Percentiles rank a stretch among this genome's conserved stretches.
Conservation (phyloP, 2,329 filamentous ascomycete genomes). For the Fusarium pininemorale region DNA sequence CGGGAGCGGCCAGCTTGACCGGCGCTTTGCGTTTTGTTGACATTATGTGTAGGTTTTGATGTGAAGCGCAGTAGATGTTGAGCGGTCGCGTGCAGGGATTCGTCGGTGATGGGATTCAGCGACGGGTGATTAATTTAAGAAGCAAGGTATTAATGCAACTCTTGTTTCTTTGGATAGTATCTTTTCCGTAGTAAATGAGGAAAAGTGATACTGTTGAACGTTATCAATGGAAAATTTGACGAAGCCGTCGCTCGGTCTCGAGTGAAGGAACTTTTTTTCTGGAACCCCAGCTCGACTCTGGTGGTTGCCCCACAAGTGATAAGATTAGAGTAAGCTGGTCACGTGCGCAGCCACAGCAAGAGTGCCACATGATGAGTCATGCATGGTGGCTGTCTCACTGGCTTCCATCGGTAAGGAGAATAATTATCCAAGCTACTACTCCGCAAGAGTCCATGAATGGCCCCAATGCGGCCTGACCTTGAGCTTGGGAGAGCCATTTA, state of each 20-base stretch:
- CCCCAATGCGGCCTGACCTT: conserved; percentile 8
- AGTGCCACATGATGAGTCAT: conserved; percentile 24
- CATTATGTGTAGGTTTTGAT: conserved; percentile 51
- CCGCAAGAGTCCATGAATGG: conserved; percentile 12
- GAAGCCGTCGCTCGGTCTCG: conserved; percentile 34
- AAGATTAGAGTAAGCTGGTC: conserved; percentile 21
- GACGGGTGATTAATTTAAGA: not conserved
- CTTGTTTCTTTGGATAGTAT: not conserved
- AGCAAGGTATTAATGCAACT: not conserved
- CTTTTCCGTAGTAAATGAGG: not conserved
- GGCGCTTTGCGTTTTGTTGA: conserved; percentile 70
- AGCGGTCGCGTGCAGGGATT: conserved; percentile 30
- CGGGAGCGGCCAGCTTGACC: conserved; percentile 65
- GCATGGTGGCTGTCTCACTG: conserved; percentile 11
- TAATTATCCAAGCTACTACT: not conserved
- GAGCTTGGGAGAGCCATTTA: conserved; percentile 1
- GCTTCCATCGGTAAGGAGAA: conserved; percentile 1
- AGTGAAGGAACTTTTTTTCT: conserved; percentile 49
- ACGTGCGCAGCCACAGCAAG: conserved; percentile 21
- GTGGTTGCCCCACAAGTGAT: conserved; percentile 32
- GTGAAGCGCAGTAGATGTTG: not conserved
- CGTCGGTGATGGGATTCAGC: conserved; percentile 5
- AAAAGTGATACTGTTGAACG: conserved; percentile 27
- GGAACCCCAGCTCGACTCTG: conserved; percentile 19
- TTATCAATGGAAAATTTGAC: conserved; percentile 49